Base-by-base conservation (phyloP, 495 filamentous ascomycete genomes). In the Daldinia bambusicola region DNA sequence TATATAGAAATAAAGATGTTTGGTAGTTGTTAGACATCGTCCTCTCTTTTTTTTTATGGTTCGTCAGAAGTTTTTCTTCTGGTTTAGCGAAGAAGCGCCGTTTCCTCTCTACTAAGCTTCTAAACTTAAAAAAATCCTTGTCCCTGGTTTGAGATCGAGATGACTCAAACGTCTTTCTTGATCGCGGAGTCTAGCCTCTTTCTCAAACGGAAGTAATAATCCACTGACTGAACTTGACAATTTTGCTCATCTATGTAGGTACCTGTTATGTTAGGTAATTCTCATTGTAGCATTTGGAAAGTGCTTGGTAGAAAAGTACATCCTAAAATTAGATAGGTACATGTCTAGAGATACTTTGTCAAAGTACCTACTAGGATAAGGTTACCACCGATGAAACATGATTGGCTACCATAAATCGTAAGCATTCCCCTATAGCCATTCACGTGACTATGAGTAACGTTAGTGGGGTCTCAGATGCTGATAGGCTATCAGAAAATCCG, bases 401-500 rank as follows among this genome's bases (percentile, higher is more conserved):
- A 68, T 69, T 63, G 40, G 57, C 20, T 20, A 18, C 31, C 45
- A 30, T 22, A 9, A 53, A 48, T 22, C 18, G 1, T 9, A 48
- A 48, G 43, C 43, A 18, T 48, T 48, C 26, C 9, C 20, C 9
- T 48, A 48, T 48, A 48, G 16, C 43, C 43, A 0, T 9, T 64
- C 67, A 69, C 67, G 67, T 69, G 67, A 60, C 7, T 51, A 52
- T 66, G 53, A 71, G 63, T 60, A 67, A 59, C 63, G 52, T 71
- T 43, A 59, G 69, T 71, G 69, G 63, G 69, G 63, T 63, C n/a
- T 7, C n/a, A 31, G 18, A n/a, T 34, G 58, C 58, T 62, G 65
- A 69, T 69, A 72, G 65, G 65, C 66, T 69, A 73, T 69, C 70
- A 69, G 32, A 56, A 56, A 69, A 73, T 69, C 66, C 45, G 56